These are phyloP conservation scores for Silene conica DNA, from an alignment of 148 eudicot species.

Conservation along the genomic window DNA sequence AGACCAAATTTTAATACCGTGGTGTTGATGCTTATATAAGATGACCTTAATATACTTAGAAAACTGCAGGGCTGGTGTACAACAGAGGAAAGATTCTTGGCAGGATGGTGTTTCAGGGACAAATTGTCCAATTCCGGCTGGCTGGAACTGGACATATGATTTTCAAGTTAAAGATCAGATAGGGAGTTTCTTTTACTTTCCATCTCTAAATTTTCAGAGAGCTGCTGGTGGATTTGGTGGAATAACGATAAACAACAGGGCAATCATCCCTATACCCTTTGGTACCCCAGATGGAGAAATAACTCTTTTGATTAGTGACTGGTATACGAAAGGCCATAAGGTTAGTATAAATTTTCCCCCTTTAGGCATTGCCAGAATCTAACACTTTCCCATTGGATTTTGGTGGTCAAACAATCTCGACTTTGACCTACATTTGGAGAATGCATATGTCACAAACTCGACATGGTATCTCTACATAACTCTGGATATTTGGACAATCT, in stretches of 20 bases:
- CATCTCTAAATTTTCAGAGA: slow-evolving; percentile 82
- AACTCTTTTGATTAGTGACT: slow-evolving; percentile 82
- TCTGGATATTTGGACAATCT: no score
- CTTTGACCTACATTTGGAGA: no score
- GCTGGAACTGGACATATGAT: slow-evolving; percentile 98
- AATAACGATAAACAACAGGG: slow-evolving; percentile 78
- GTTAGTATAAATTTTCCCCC: slow-evolving; percentile 35
- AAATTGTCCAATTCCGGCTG: slow-evolving; percentile 93
- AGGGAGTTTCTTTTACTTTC: slow-evolving; percentile 97
- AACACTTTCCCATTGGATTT: neutral
- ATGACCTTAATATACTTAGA: slow-evolving; percentile 26
- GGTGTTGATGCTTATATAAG: neutral
- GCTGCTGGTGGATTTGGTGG: slow-evolving; percentile 98
- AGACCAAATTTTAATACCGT: no score
- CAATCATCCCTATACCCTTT: slow-evolving; percentile 82
- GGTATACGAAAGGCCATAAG: slow-evolving; percentile 90
- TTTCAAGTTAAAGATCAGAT: slow-evolving; percentile 99
- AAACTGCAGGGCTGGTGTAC: slow-evolving; percentile 82
- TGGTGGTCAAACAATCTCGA: no score
- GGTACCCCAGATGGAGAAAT: slow-evolving; percentile 89
- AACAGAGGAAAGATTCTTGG: slow-evolving; percentile 89
- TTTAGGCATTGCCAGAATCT: slow-evolving; percentile 14
- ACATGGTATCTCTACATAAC: no score
- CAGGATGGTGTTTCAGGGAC: slow-evolving; percentile 97
- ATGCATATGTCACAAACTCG: no score